phyloP scores from a whole-genome alignment of 2,329 filamentous ascomycete species.

The Davidsoniella neocaledoniae region DNA sequence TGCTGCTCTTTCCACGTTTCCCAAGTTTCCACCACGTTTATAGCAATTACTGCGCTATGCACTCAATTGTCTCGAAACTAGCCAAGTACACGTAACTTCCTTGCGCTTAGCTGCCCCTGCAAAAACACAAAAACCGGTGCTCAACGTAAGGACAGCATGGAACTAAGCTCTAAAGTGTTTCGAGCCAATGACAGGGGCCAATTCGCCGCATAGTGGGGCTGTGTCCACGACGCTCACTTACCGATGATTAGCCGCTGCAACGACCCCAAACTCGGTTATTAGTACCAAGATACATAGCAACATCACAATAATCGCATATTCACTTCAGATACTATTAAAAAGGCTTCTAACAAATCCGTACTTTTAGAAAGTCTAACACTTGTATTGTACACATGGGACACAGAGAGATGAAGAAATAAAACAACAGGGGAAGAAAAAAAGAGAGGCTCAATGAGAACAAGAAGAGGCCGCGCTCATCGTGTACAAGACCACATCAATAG shows the following conservation, averaged over 20 bases:
- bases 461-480: not conserved
- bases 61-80: conserved; percentile 6
- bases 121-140: not conserved
- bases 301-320: not conserved
- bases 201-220: conserved; percentile 4
- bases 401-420: conserved; percentile 6
- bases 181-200: conserved; percentile 5
- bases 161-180: not conserved
- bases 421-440: conserved; percentile 7
- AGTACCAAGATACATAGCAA: not conserved
- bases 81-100: conserved; percentile 11
- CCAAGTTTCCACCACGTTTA: not conserved
- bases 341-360: not conserved
- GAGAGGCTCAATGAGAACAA: not conserved
- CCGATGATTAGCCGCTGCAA: conserved; percentile 2
- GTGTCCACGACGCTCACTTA: not conserved
- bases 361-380: conserved; percentile 12
- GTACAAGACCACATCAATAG: too few species aligned
- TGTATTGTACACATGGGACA: conserved; percentile 13
- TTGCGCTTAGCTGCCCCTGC: not conserved
- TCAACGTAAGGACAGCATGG: conserved; percentile 6
- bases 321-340: not conserved
- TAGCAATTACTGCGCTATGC: not conserved
- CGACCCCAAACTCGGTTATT: not conserved
- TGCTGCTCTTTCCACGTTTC: not conserved